These are phyloP conservation scores for Irpex sp. DNA, from an alignment of 1,284 basidiomycete species.

Conservation along the genomic window DNA sequence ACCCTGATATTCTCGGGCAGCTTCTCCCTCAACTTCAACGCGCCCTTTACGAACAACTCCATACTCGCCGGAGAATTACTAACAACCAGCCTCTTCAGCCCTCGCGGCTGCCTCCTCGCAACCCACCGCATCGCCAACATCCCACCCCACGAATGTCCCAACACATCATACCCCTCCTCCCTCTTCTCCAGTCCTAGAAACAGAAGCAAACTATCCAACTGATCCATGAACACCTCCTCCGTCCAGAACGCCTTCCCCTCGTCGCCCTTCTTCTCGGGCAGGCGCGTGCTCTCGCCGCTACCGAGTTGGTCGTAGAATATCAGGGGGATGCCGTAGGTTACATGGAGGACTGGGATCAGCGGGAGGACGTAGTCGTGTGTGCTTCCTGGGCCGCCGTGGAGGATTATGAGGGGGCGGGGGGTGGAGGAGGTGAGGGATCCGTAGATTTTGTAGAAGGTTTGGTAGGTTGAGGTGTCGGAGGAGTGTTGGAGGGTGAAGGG, in stretches of 20 bases:
- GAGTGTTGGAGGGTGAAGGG: conserved; percentile 20
- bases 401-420: conserved; percentile 26
- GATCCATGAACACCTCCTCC: conserved; percentile 28
- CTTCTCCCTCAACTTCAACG: conserved; percentile 12
- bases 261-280: conserved; percentile 22
- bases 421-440: conserved; percentile 22
- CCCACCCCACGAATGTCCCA: conserved; percentile 34
- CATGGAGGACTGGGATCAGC: conserved; percentile 18
- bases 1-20: conserved; percentile 25
- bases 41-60: conserved; percentile 21
- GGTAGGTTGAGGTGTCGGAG: conserved; percentile 19
- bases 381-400: conserved; percentile 34
- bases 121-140: conserved; percentile 24
- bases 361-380: conserved; percentile 25
- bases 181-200: conserved; percentile 21
- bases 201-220: conserved; percentile 27
- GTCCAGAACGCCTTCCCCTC: conserved; percentile 26
- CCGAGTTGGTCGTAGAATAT: conserved; percentile 35
- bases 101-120: conserved; percentile 20
- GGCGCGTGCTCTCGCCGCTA: conserved; percentile 27
- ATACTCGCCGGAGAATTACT: conserved; percentile 23
- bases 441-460: conserved; percentile 29
- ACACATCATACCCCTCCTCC: conserved; percentile 19
- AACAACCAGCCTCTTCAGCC: conserved; percentile 26
- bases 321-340: conserved; percentile 19